A percentile compares a stretch with the other conserved stretches of the same genome.
These are phyloP conservation scores for Penicillium digitatum DNA, from an alignment of 2,329 filamentous ascomycete species.

Conservation along the genomic window DNA sequence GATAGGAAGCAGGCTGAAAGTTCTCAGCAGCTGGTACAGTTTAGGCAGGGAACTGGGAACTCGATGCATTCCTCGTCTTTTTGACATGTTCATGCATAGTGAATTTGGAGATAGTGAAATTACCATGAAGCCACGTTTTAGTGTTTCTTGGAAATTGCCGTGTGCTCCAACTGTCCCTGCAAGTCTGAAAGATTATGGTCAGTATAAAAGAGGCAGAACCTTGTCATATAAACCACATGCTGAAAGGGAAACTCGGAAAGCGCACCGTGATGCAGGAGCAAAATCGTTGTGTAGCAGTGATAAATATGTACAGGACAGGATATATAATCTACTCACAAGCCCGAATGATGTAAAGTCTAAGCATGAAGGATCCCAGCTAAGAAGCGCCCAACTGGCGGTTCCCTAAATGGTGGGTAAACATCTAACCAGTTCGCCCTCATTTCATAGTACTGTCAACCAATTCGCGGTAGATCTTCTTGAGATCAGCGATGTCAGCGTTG, in stretches of 20 bases:
- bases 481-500: constrained; percentile 78
- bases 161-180: neutral
- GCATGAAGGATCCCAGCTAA: neutral
- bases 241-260: neutral
- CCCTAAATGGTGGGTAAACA: neutral
- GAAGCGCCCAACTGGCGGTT: neutral
- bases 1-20: constrained; percentile 8
- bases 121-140: neutral
- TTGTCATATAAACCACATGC: neutral
- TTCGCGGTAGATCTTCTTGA: constrained; percentile 95
- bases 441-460: constrained; percentile 80
- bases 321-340: constrained; percentile 7
- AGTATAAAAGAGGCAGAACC: neutral
- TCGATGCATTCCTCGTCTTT: neutral
- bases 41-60: neutral
- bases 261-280: neutral
- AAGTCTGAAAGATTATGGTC: neutral
- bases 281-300: neutral
- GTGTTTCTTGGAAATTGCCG: neutral
- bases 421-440: constrained; percentile 31
- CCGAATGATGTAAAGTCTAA: neutral
- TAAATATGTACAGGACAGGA: constrained; percentile 1
- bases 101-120: neutral
- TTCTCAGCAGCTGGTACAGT: constrained; percentile 5
- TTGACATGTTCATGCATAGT: neutral